Evolutionary conservation across 208 protist genomes (phyloP).

Genomic region (Acanthamoeba royreba): DNA sequence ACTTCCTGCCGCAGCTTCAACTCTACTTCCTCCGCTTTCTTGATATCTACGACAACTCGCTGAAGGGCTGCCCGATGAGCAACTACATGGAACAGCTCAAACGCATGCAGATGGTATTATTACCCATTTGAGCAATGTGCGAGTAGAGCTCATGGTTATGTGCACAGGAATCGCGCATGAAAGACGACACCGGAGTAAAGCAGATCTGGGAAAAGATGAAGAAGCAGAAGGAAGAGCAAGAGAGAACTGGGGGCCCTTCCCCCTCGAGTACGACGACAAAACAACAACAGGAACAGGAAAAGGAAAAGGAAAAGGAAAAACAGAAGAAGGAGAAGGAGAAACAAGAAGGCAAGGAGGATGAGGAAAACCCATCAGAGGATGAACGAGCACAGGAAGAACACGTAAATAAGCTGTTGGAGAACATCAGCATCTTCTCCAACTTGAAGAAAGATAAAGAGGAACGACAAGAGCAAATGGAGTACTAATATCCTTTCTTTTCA

Average conservation of each 20-base stretch:
- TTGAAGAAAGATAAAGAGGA: slow-evolving; percentile 20
- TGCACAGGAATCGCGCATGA: background rate
- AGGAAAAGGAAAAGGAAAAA: background rate
- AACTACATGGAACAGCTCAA: slow-evolving; percentile 23
- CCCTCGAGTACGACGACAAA: background rate
- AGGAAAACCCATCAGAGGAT: background rate
- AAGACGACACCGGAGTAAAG: background rate
- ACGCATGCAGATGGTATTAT: background rate
- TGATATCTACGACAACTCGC: slow-evolving; percentile 32
- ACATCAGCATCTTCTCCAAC: slow-evolving; percentile 24
- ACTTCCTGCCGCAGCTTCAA: slow-evolving; percentile 23
- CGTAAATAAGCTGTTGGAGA: background rate
- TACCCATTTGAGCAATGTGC: too few species aligned
- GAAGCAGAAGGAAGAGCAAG: background rate
- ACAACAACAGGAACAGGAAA: background rate
- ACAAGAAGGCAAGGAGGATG: background rate
- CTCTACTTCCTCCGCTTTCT: slow-evolving; percentile 44
- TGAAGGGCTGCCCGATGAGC: background rate
- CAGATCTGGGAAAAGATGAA: slow-evolving; percentile 34
- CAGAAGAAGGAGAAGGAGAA: background rate
- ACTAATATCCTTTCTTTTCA: background rate
- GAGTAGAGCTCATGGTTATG: too few species aligned
- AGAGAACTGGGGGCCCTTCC: background rate
- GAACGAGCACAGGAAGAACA: background rate
- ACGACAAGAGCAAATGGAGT: background rate